Base-by-base conservation (phyloP, 306 rosid genomes). In the Glycine soja region DNA sequence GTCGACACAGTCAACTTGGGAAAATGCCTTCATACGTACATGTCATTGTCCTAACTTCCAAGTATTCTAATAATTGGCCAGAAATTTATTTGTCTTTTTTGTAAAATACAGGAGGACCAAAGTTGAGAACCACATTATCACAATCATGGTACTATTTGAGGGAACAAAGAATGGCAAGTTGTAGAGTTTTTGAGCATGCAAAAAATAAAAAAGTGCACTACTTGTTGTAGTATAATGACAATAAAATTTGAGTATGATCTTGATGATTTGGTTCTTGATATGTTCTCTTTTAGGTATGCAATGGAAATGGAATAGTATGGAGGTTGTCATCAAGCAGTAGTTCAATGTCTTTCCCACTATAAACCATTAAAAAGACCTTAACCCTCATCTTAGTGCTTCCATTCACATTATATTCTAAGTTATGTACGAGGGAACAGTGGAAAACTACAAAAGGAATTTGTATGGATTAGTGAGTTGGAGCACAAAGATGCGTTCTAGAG, bases 391-490 rank as follows among this genome's bases (percentile, higher is more conserved):
- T 70, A 85, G 82, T 85, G 85, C 65, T 65, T 76, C 43, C 52
- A 24, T 58, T 46, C 15, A 8, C 40, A 64, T 72, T 74, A 56
- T 73, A 82, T 53, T 66, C n/a, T 1, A 58, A 14, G 34, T 62
- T 54, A 6, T 62, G n/a, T 13, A 24, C 30, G 24, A 36, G 24
- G 71, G 61, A 59, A 68, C 72, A 46, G 51, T 46, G 46, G 46
- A 42, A n/a, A 16, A 58, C 74, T 4, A 59, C n/a, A 0, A 46
- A 71, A 16, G 51, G 53, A 46, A 51, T 73, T 70, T 68, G 24
- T 72, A 66, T 81, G 88, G 86, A 76, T 66, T 80, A 36, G 48
- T 87, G 89, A 91, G 80, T 83, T 85, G 92, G 93, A 85, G 74
- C 90, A 86, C 90, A 79, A 78, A 73, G 14, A 9, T 54, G 63